Conservation (phyloP, 2,329 filamentous ascomycete species). For the Drechslerella coelobrocha region DNA sequence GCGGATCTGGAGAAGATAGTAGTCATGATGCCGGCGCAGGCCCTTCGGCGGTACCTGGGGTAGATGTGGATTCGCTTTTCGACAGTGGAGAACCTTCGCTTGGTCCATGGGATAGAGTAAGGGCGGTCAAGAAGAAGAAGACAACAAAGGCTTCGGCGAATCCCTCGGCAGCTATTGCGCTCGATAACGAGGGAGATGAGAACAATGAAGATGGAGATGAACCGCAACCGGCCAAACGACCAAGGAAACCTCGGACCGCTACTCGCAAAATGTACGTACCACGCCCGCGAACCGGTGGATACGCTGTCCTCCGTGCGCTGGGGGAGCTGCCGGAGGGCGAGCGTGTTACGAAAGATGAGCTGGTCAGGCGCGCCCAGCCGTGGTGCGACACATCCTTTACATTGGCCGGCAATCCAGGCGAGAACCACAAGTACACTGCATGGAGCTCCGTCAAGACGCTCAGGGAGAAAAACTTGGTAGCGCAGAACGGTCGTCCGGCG, state of each 20-base stretch:
- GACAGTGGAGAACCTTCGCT: constrained; percentile 34
- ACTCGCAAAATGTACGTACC: constrained; percentile 76
- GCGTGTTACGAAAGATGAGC: constrained; percentile 70
- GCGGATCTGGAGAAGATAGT: constrained; percentile 5
- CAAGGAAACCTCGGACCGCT: constrained; percentile 62
- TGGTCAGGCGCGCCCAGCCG: constrained; percentile 73
- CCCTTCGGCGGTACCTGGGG: neutral
- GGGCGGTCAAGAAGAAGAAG: constrained; percentile 37
- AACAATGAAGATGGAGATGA: constrained; percentile 4
- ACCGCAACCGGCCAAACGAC: constrained; percentile 63
- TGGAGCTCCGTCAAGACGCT: constrained; percentile 85
- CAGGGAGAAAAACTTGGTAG: constrained; percentile 74
- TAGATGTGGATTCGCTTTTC: constrained; percentile 24
- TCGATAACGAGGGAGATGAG: constrained; percentile 58
- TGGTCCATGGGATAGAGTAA: constrained; percentile 35
- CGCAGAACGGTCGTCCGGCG: constrained; percentile 72
- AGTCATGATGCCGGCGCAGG: neutral
- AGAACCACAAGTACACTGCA: constrained; percentile 71
- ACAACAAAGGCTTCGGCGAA: neutral
- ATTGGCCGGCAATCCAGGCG: constrained; percentile 70
- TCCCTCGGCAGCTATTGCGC: neutral
- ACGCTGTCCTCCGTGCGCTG: constrained; percentile 74
- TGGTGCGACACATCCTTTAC: constrained; percentile 77
- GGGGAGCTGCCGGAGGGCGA: constrained; percentile 65
- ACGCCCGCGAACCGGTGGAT: constrained; percentile 73